These are phyloP conservation scores for Phialophora macrospora DNA, from an alignment of 2,329 filamentous ascomycete species.

Conservation along the genomic window DNA sequence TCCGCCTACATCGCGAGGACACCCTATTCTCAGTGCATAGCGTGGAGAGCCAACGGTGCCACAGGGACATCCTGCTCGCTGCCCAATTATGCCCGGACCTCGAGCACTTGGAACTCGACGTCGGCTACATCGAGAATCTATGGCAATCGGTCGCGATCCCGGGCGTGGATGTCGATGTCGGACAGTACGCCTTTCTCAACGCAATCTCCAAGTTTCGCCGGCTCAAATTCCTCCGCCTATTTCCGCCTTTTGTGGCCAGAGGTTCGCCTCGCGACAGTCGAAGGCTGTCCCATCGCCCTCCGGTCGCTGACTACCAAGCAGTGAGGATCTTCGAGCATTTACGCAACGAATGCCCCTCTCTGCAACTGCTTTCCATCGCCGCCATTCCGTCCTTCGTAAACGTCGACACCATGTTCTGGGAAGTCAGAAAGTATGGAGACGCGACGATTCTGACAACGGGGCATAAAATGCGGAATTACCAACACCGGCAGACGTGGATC, in stretches of 20 bases:
- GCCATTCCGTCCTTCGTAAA: slow-evolving; percentile 26
- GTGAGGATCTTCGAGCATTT: slow-evolving; percentile 39
- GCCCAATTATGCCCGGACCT: slow-evolving; percentile 33
- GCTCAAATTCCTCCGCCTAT: slow-evolving; percentile 36
- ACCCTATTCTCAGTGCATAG: slow-evolving; percentile 23
- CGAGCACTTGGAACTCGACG: slow-evolving; percentile 37
- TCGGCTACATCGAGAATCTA: slow-evolving; percentile 37
- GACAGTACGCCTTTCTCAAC: slow-evolving; percentile 36
- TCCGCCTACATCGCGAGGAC: slow-evolving; percentile 33
- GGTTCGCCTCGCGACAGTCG: slow-evolving; percentile 14
- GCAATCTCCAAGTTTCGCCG: slow-evolving; percentile 36
- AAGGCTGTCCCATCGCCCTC: slow-evolving; percentile 19
- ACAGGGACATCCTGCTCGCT: slow-evolving; percentile 30
- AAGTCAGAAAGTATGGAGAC: slow-evolving; percentile 31
- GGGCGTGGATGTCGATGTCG: slow-evolving; percentile 39
- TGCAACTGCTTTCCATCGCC: slow-evolving; percentile 35
- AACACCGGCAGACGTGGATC: slow-evolving; percentile 38
- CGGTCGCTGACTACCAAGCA: slow-evolving; percentile 36
- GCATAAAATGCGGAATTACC: slow-evolving; percentile 35
- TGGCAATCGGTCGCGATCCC: slow-evolving; percentile 39
- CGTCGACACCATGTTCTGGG: slow-evolving; percentile 38
- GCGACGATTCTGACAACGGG: slow-evolving; percentile 37
- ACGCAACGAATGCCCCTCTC: slow-evolving; percentile 27
- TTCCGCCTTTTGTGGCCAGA: slow-evolving; percentile 36
- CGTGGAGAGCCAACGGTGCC: slow-evolving; percentile 29